Base-by-base conservation (phyloP, 2,329 filamentous ascomycete genomes). In the Zopfia rhizophila region DNA sequence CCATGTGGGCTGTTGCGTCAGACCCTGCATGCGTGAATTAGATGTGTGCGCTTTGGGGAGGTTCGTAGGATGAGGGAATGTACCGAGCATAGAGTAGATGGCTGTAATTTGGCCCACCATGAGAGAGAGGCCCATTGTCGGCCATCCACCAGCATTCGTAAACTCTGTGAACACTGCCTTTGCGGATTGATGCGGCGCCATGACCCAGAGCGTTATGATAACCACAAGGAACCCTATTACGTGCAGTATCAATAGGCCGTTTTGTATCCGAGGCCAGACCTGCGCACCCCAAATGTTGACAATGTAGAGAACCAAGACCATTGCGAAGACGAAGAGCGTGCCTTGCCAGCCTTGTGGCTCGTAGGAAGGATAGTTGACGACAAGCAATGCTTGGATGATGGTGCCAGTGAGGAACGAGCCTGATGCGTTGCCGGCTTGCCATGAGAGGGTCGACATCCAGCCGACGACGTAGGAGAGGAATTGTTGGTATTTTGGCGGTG, bases 391-490 rank as follows among this genome's bases (percentile, higher is more conserved):
- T 38, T 76, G 74, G 13, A 78, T 74, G 17, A 77, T 58, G 1
- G 70, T 74, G 2, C 72, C 73, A 0, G 69, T 68, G 2, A 77
- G 60, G 50, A 75, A 78, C 0, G 69, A 68, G 3, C 72, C 72
- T 5, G 69, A 70, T 4, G 76, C 75, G 18, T 66, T 67, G 6
- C 70, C 74, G 2, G 74, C 72, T 51, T 78, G 76, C 76, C 76
- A 80, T 6, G 69, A 69, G 5, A 79, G 53, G 1, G 74, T 70
- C 0, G 68, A 72, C 53, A 77, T 72, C 77, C 76, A 79, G 2
- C 77, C 72, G 55, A 41, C 35, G 0, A 68, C 27, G 13, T 48
- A 51, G 13, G 28, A 43, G 12, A 53, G n/a, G 11, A 53, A 40
- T 24, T 47, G 30, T 13, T 50, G 45, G 13, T 37, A 39, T 14